phyloP scores from a whole-genome alignment of 2,329 filamentous ascomycete species.

The Neopestalotiopsis clavispora region DNA sequence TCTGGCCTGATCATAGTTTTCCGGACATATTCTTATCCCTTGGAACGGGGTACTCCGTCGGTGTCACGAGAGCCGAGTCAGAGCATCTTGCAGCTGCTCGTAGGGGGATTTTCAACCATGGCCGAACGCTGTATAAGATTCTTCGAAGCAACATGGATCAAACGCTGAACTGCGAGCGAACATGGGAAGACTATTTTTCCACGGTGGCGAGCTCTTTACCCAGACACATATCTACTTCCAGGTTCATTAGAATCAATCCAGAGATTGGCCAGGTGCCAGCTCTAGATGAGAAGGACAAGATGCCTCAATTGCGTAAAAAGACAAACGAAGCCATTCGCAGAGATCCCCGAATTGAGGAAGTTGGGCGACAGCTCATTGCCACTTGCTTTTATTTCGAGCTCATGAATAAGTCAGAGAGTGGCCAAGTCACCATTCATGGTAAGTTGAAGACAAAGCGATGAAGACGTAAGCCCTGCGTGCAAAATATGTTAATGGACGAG shows the following conservation, averaged over 20 bases:
- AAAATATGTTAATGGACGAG: too few relatives aligned
- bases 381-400: slow-evolving; percentile 20
- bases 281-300: slow-evolving; percentile 21
- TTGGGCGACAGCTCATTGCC: slow-evolving; percentile 18
- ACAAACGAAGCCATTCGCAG: not conserved
- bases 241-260: slow-evolving; percentile 13
- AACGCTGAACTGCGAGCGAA: slow-evolving; percentile 25
- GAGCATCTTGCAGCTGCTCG: slow-evolving; percentile 40
- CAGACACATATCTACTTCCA: not conserved
- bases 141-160: slow-evolving; percentile 31
- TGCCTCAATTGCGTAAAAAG: slow-evolving; percentile 11
- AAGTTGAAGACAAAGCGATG: too few relatives aligned
- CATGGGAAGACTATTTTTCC: slow-evolving; percentile 29
- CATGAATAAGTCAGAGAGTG: slow-evolving; percentile 8
- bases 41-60: slow-evolving; percentile 7
- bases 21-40: slow-evolving; percentile 13
- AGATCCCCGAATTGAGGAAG: not conserved
- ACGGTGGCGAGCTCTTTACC: slow-evolving; percentile 13
- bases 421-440: too few relatives aligned
- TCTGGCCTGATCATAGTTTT: slow-evolving; percentile 7
- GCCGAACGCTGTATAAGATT: slow-evolving; percentile 27
- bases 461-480: too few relatives aligned
- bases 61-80: not conserved
- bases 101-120: slow-evolving; percentile 30
- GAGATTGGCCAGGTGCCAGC: slow-evolving; percentile 11